These are phyloP conservation scores for Citrus trifoliata DNA, from an alignment of 345 rosid species.

Conservation along the genomic window DNA sequence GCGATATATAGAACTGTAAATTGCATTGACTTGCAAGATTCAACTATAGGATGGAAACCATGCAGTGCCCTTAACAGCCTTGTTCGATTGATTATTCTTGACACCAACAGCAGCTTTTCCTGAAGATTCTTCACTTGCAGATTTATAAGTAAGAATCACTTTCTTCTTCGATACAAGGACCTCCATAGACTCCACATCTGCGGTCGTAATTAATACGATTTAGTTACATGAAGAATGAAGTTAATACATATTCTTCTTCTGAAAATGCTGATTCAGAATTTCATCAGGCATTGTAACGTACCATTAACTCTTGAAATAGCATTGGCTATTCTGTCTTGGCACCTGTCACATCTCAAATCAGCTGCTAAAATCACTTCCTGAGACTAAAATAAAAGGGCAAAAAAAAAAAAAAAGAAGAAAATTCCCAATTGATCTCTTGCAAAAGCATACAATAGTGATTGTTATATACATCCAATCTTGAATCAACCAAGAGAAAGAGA, in stretches of 20 bases:
- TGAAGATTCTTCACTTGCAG: background rate
- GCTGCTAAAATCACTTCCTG: slow-evolving; percentile 33
- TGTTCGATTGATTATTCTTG: background rate
- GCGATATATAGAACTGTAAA: background rate
- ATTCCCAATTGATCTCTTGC: background rate
- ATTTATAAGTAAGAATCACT: slow-evolving; percentile 19
- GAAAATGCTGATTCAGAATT: too few species aligned
- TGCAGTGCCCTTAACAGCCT: background rate
- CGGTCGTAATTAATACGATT: background rate
- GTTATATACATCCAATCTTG: background rate
- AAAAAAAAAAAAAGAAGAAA: background rate
- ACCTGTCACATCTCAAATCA: slow-evolving; percentile 21
- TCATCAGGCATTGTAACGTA: background rate
- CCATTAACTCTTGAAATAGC: slow-evolving; percentile 28
- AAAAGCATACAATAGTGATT: background rate
- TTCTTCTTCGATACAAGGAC: slow-evolving; percentile 25
- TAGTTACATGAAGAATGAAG: too few species aligned
- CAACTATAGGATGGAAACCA: background rate
- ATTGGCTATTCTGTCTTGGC: slow-evolving; percentile 26
- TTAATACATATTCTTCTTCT: too few species aligned
- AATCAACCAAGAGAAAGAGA: background rate
- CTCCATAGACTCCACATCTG: slow-evolving; percentile 26
- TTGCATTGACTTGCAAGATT: background rate
- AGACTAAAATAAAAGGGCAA: background rate
- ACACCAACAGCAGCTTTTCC: background rate